These are phyloP conservation scores for Dicorynia guianensis DNA, from an alignment of 306 rosid genomes.

Conservation along the genomic window DNA sequence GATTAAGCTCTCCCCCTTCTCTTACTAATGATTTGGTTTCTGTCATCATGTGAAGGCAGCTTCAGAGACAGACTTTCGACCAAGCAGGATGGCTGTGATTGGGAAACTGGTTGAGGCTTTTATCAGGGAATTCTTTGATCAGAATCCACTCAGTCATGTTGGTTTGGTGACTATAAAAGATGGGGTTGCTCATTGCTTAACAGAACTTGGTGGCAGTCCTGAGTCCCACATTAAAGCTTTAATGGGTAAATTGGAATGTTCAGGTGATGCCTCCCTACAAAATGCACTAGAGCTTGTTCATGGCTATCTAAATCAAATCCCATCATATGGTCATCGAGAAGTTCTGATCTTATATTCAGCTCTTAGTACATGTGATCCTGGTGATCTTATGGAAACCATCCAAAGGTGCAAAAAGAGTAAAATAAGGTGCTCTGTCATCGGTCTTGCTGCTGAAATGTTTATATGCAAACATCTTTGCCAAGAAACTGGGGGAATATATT, in stretches of 20 bases:
- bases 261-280: slow-evolving; percentile 93
- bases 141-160: slow-evolving; percentile 95
- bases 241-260: slow-evolving; percentile 94
- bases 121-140: slow-evolving; percentile 89
- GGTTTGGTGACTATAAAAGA: slow-evolving; percentile 87
- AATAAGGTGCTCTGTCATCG: slow-evolving; percentile 96
- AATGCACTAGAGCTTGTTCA: slow-evolving; percentile 90
- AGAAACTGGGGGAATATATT: slow-evolving; percentile 89
- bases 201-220: slow-evolving; percentile 97
- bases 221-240: slow-evolving; percentile 88
- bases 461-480: slow-evolving; percentile 93
- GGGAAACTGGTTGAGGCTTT: slow-evolving; percentile 83
- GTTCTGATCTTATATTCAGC: slow-evolving; percentile 86
- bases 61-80: slow-evolving; percentile 83
- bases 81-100: slow-evolving; percentile 87
- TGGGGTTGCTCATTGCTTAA: slow-evolving; percentile 78
- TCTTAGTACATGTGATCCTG: slow-evolving; percentile 97
- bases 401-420: slow-evolving; percentile 85
- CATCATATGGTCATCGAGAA: slow-evolving; percentile 93
- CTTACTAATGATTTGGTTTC: slow-evolving; percentile 38
- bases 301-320: slow-evolving; percentile 81
- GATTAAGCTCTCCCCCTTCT: slow-evolving; percentile 6
- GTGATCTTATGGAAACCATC: slow-evolving; percentile 94
- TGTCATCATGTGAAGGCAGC: slow-evolving; percentile 77
- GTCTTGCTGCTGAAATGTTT: slow-evolving; percentile 94